Conservation (phyloP, 2,329 filamentous ascomycete genomes). For the Pyrenochaeta sp. region DNA sequence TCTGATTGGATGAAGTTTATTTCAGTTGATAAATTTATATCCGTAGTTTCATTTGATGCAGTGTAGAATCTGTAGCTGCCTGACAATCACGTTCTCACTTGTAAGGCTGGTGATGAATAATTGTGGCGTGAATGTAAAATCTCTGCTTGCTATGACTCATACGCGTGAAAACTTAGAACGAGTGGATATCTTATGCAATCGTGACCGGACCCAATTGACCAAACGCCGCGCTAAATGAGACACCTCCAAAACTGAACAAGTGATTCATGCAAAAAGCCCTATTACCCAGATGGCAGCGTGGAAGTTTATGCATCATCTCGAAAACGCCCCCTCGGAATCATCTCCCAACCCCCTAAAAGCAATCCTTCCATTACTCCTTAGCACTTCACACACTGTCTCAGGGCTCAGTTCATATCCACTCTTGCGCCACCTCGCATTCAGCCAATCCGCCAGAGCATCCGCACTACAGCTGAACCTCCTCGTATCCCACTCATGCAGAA, state of each 20-base stretch:
- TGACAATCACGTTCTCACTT: not conserved
- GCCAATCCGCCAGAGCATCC: conserved; percentile 46
- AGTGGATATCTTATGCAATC: conserved; percentile 14
- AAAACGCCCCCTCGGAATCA: conserved; percentile 44
- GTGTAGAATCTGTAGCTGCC: not conserved
- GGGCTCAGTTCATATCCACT: conserved; percentile 45
- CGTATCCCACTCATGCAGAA: conserved; percentile 47
- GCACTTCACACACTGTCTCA: conserved; percentile 47
- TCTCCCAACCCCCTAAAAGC: conserved; percentile 48
- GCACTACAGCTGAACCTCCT: conserved; percentile 40
- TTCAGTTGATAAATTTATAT: not conserved
- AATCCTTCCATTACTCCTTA: conserved; percentile 45
- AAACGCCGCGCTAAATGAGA: conserved; percentile 14
- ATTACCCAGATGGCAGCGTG: not conserved
- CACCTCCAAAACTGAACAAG: not conserved
- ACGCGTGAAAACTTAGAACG: not conserved
- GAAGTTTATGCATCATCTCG: conserved; percentile 14
- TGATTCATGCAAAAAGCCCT: not conserved
- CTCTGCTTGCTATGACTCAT: not conserved
- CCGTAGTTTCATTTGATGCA: not conserved
- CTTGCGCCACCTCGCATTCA: conserved; percentile 46
- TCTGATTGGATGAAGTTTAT: conserved; percentile 12
- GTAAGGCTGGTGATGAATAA: not conserved
- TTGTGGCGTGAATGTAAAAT: not conserved
- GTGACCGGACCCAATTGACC: not conserved